Evolutionary conservation across 1,139 yeast species (phyloP).

Genomic region (Debaryomyces robertsiae): DNA sequence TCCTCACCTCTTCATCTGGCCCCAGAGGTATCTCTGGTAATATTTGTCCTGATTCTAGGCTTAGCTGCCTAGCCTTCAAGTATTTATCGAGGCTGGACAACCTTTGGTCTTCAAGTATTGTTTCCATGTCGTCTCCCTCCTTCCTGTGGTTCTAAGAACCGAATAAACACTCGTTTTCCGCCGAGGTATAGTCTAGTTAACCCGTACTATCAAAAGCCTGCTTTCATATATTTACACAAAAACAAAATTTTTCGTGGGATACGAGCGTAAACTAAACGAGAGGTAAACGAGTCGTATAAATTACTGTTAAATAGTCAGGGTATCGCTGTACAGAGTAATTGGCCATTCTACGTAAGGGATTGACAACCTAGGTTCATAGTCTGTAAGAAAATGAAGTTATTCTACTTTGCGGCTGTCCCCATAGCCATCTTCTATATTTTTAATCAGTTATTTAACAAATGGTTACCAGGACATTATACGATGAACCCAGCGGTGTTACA

Average conservation of each 20-base stretch:
- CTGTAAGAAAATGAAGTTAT: conserved; percentile 26
- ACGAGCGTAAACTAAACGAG: conserved; percentile 4
- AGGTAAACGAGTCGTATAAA: conserved; percentile 2
- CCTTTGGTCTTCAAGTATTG: neutral
- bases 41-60: neutral
- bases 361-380: neutral
- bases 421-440: conserved; percentile 32
- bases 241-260: too few species aligned
- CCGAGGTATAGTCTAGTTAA: too few species aligned
- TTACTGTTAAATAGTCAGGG: too few species aligned
- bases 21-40: neutral
- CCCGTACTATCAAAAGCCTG: neutral
- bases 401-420: conserved; percentile 25
- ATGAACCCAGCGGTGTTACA: conserved; percentile 56
- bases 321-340: too few species aligned
- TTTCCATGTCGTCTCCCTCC: too few species aligned
- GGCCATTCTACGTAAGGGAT: too few species aligned
- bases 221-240: too few species aligned
- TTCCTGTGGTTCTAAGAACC: too few species aligned
- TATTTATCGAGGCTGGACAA: conserved; percentile 3
- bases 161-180: too few species aligned
- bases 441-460: conserved; percentile 52
- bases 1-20: conserved; percentile 6
- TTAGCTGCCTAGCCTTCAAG: neutral
- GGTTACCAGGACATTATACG: conserved; percentile 70